phyloP scores from a whole-genome alignment of 495 filamentous ascomycete species.

The Lepraria neglecta region DNA sequence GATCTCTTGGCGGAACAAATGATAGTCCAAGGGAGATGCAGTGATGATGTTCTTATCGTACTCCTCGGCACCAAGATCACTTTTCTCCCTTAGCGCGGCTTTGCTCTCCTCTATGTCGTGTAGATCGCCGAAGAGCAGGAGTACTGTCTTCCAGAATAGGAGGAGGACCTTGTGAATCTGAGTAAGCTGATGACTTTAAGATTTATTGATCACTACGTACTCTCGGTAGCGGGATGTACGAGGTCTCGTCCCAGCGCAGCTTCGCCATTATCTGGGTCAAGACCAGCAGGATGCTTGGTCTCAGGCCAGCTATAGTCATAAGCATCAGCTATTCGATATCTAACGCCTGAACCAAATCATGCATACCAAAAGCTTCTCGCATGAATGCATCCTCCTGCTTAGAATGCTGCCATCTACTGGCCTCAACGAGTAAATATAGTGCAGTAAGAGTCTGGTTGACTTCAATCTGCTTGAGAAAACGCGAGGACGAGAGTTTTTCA shows the following conservation, averaged over 20 bases:
- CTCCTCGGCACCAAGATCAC: constrained; percentile 34
- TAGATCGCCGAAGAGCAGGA: constrained; percentile 76
- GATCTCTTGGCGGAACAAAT: constrained; percentile 92
- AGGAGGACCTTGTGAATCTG: constrained; percentile 52
- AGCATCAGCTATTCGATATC: constrained; percentile 5
- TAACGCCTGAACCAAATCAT: background rate
- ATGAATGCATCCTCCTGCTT: constrained; percentile 23
- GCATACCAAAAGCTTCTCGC: constrained; percentile 35
- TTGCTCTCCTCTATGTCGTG: constrained; percentile 68
- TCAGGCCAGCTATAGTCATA: constrained; percentile 42
- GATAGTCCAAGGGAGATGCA: constrained; percentile 91
- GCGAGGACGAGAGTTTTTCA: constrained; percentile 12
- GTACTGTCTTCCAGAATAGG: constrained; percentile 82
- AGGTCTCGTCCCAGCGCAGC: constrained; percentile 80
- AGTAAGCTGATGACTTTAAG: constrained; percentile 19
- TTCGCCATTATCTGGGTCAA: constrained; percentile 68
- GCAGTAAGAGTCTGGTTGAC: constrained; percentile 51
- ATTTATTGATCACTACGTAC: constrained; percentile 20
- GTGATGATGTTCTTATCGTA: constrained; percentile 58
- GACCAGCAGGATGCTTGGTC: constrained; percentile 64
- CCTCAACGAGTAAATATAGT: constrained; percentile 68
- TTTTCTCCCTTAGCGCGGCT: constrained; percentile 41
- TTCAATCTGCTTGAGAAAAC: constrained; percentile 45
- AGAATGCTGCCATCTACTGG: constrained; percentile 46
- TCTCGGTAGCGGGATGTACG: constrained; percentile 56